Evolutionary conservation across 305 asterid species (phyloP).

Genomic region (Fraxinus paxiana): DNA sequence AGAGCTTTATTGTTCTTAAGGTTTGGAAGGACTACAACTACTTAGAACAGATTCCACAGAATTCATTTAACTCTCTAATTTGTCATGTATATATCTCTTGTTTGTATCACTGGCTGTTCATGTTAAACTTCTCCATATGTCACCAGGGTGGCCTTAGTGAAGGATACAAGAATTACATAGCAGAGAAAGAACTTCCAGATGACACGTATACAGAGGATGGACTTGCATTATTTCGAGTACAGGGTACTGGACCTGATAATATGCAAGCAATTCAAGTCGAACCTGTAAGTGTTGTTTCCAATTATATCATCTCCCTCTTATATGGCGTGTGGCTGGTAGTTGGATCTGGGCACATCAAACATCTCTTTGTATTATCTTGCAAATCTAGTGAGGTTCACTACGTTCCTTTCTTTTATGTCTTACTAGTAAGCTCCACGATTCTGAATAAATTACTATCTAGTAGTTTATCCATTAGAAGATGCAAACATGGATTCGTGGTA

Average conservation of each 20-base stretch:
- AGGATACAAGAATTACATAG: slow-evolving; percentile 54
- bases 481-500: neutral
- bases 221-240: slow-evolving; percentile 71
- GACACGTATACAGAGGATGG: slow-evolving; percentile 60
- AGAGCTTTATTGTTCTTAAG: slow-evolving; percentile 67
- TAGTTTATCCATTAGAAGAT: neutral
- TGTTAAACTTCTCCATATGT: slow-evolving; percentile 21
- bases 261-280: slow-evolving; percentile 96
- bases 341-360: neutral
- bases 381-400: neutral
- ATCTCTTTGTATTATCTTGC: slow-evolving; percentile 3
- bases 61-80: neutral
- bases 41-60: neutral
- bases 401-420: neutral
- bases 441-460: neutral
- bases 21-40: slow-evolving; percentile 31
- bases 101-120: slow-evolving; percentile 21
- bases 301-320: neutral
- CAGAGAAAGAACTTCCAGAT: slow-evolving; percentile 60
- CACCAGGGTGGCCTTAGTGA: slow-evolving; percentile 69
- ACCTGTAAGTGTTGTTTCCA: slow-evolving; percentile 45
- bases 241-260: slow-evolving; percentile 65
- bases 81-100: neutral
- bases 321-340: slow-evolving; percentile 7
- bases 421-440: neutral